A percentile compares a stretch with the other conserved stretches of the same genome.
Evolutionary conservation across 2,329 filamentous ascomycete genomes (phyloP).

Genomic region (Talaromyces sp.): DNA sequence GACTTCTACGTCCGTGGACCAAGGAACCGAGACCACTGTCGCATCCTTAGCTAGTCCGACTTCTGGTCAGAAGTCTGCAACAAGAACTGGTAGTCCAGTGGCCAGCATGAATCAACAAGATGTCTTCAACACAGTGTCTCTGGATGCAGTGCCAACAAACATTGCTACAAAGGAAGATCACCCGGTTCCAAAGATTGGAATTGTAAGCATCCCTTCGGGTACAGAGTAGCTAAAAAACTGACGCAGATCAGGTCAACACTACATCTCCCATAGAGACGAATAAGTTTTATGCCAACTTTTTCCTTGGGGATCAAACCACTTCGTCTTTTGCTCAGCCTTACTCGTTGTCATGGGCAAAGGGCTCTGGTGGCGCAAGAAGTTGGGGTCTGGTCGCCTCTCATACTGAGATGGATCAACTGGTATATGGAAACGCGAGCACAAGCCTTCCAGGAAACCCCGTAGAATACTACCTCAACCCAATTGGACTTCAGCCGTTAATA

Average conservation of each 20-base stretch:
- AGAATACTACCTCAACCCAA: constrained; percentile 72
- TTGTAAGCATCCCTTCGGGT: constrained; percentile 24
- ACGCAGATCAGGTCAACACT: constrained; percentile 21
- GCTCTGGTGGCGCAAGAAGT: constrained; percentile 56
- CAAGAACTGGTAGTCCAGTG: background rate
- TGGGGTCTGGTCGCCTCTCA: constrained; percentile 78
- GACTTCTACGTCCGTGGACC: background rate
- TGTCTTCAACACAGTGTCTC: constrained; percentile 37
- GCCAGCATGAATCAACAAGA: constrained; percentile 32
- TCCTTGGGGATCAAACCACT: constrained; percentile 65
- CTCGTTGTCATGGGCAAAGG: constrained; percentile 62
- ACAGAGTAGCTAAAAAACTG: constrained; percentile 8
- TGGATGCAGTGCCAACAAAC: constrained; percentile 31
- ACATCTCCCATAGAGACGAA: constrained; percentile 40
- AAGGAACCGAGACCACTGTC: background rate
- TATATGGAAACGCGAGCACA: constrained; percentile 55
- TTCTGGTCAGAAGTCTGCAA: background rate
- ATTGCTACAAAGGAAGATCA: constrained; percentile 37
- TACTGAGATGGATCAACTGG: constrained; percentile 60
- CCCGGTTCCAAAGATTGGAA: constrained; percentile 34
- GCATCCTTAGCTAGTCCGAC: background rate
- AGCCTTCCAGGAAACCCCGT: constrained; percentile 52
- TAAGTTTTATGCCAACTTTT: constrained; percentile 72
- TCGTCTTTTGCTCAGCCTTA: constrained; percentile 74
- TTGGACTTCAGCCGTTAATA: constrained; percentile 74